Evolutionary conservation across 2,329 filamentous ascomycete species (phyloP), one percentile per base, ranked within the genome.

Genomic region (Akanthomyces lecanii): DNA sequence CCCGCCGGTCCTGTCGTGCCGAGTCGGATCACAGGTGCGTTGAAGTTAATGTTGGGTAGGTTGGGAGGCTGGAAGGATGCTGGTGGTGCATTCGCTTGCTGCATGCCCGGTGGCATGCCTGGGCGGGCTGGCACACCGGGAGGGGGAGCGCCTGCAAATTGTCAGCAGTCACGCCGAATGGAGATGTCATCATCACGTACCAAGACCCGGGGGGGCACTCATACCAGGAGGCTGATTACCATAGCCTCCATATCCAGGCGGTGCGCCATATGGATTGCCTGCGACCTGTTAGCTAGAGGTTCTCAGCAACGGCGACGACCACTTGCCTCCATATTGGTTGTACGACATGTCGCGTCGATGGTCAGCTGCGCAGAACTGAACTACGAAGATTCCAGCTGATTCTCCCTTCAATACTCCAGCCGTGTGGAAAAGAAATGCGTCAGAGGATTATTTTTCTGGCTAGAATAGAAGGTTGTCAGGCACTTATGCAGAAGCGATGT

Each of bases 21-120:
- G 52, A 99, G 84, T 62, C 95, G 90, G 72, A 99, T 98, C 65
- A 98, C 92, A 63, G 94, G 93, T 42, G 95, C 95, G 71, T 91
- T 96, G 81, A 98, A 97, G 80, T 99, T 97, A 81, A 99, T 97
- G 75, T 96, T 96, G 58, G 94, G 92, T 84, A 97, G 91, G 73
- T 95, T 97, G 55, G 92, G 87, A 79, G 96, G 91, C 77, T 97
- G 97, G 76, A 87, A 91, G 64, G 88, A 81, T 66, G 91, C 92
- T 80, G 91, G 89, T 70, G 88, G 83, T 73, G 82, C 82, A 75
- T 85, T 90, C 72, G 86, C 82, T 80, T 89, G 89, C 73, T 89
- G 88, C 76, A 94, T 85, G 76, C 90, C 91, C 67, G 90, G 87
- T 72, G 88, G 86, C 74, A 92, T 91, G 73, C 92, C 92, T 71